phyloP scores from a whole-genome alignment of 1,284 basidiomycete species.

The Ustilago tritici region DNA sequence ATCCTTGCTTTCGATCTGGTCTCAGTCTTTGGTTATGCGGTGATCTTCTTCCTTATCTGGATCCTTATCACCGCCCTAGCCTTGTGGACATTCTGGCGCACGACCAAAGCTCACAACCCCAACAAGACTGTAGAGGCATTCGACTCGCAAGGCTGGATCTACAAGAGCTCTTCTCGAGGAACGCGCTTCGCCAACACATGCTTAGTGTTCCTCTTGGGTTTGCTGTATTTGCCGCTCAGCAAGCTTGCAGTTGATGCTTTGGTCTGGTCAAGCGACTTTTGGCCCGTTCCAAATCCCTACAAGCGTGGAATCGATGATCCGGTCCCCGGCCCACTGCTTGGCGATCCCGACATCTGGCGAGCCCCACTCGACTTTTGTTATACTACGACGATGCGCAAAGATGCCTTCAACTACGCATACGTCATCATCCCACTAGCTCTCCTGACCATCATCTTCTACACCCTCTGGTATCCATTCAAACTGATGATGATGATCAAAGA shows the following conservation, averaged over 20 bases:
- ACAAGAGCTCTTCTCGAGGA: slow-evolving; percentile 47
- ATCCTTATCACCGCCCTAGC: slow-evolving; percentile 43
- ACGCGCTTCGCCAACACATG: slow-evolving; percentile 59
- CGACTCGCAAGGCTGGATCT: slow-evolving; percentile 61
- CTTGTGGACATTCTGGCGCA: slow-evolving; percentile 52
- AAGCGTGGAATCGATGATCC: slow-evolving; percentile 71
- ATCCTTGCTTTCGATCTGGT: slow-evolving; percentile 62
- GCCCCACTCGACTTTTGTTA: slow-evolving; percentile 82
- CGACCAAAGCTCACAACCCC: slow-evolving; percentile 59
- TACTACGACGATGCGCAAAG: slow-evolving; percentile 75
- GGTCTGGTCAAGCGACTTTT: slow-evolving; percentile 64
- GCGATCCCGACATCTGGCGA: slow-evolving; percentile 72
- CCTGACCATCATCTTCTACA: slow-evolving; percentile 75
- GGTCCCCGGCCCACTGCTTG: slow-evolving; percentile 72
- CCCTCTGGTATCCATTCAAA: slow-evolving; percentile 79
- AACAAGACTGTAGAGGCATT: slow-evolving; percentile 62
- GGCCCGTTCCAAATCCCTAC: slow-evolving; percentile 75
- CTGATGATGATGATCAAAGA: slow-evolving; percentile 74
- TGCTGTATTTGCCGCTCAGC: slow-evolving; percentile 63
- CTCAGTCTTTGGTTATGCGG: slow-evolving; percentile 59
- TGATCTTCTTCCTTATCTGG: slow-evolving; percentile 58
- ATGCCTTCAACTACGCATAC: slow-evolving; percentile 80
- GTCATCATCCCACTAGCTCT: slow-evolving; percentile 76
- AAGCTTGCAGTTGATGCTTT: slow-evolving; percentile 64
- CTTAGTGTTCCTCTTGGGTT: slow-evolving; percentile 57